Base-by-base conservation (phyloP, 2,329 filamentous ascomycete genomes). In the Coniochaeta sp. region DNA sequence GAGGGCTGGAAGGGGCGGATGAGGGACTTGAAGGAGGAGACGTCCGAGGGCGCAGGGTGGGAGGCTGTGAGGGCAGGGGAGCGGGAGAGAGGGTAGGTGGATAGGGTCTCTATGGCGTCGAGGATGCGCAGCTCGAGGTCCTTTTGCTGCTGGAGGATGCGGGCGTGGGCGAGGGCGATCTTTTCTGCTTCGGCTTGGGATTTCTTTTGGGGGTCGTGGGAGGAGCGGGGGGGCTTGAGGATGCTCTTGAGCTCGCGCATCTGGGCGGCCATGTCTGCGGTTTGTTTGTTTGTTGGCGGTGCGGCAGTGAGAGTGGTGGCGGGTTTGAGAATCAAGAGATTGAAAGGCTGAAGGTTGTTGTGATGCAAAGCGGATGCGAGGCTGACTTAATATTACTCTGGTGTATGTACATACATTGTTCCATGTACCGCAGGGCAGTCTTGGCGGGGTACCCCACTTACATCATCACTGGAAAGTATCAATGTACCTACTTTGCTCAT, bases 111-210 rank as follows among this genome's bases (percentile, higher is more conserved):
- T 63, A 93, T 85, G 67, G 82, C 81, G 65, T 87, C 81, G 60
- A 93, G 80, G 64, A 97, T 93, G 64, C 86, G 76, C 43, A 83
- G 77, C 74, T 96, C 89, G 65, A 90, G 81, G 57, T 89, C 85
- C 73, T 93, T 96, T 69, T 89, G 90, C 66, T 90, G 82, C 73
- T 96, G 89, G 58, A 97, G 86, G 59, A 91, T 84, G 66, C 83
- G 83, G 47, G 93, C 93, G 77, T 97, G 92, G 68, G 91, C 85
- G 62, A 95, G 76, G 57, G 92, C 93, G 60, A 91, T 82, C 62
- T 88, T 82, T 62, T 77, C 79, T 60, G 77, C 80, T 68, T 77
- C 77, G 70, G 62, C 67, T 65, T 63, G 69, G 63, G 57, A 57
- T 72, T 74, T 69, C 80, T 79, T 44, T 74, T 76, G 59, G 76